A percentile compares a stretch with the other conserved stretches of the same genome.
Evolutionary conservation across 1,139 yeast genomes (phyloP).

Genomic region (Blastobotrys petasosporus): DNA sequence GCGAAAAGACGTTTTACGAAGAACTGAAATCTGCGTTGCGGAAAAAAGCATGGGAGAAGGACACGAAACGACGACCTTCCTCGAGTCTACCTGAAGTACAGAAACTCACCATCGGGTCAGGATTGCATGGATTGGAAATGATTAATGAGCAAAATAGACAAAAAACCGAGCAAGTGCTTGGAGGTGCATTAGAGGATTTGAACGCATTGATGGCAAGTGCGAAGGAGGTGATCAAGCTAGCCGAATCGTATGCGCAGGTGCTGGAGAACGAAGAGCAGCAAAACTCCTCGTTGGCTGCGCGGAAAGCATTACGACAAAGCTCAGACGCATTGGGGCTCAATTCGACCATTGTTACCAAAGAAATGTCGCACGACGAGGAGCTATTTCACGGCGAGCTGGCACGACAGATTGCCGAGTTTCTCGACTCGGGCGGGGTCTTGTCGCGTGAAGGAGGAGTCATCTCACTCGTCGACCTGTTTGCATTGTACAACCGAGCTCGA

Average conservation of each 20-base stretch:
- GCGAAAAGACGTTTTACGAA: conserved; percentile 30
- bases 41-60: conserved; percentile 22
- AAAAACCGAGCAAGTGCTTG: conserved; percentile 57
- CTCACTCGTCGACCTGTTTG: conserved; percentile 55
- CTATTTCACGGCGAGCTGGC: conserved; percentile 46
- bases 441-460: conserved; percentile 50
- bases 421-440: conserved; percentile 35
- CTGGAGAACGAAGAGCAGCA: conserved; percentile 23
- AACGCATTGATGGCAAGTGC: conserved; percentile 74
- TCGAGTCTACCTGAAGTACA: not conserved
- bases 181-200: conserved; percentile 68
- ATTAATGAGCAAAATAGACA: conserved; percentile 51
- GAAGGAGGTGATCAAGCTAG: conserved; percentile 60
- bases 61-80: not conserved
- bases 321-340: conserved; percentile 32
- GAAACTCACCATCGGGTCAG: conserved; percentile 30
- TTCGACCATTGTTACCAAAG: conserved; percentile 34
- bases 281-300: conserved; percentile 19
- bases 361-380: conserved; percentile 36
- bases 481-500: conserved; percentile 53
- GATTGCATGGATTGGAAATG: conserved; percentile 68
- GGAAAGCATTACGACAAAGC: conserved; percentile 28
- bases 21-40: conserved; percentile 24
- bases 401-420: conserved; percentile 54
- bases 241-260: conserved; percentile 42